Percentiles rank a stretch among this genome's conserved stretches.
Conservation (phyloP, 257 asterid species). For the Salvia splendens region DNA sequence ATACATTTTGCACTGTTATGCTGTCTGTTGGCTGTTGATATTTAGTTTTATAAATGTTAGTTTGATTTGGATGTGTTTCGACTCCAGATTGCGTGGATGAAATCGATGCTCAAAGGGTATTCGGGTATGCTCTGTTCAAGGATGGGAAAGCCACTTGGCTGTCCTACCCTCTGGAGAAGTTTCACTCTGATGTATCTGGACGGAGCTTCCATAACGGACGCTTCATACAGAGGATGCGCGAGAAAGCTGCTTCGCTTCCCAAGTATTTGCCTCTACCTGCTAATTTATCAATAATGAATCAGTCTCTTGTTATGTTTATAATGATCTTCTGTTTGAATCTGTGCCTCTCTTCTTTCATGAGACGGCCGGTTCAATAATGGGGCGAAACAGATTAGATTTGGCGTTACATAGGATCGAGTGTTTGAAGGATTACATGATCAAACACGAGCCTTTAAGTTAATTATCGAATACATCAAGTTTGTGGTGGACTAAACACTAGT, state of each 20-base stretch:
- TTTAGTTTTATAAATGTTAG: not conserved
- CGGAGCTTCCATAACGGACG: constrained; percentile 72
- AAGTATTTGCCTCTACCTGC: constrained; percentile 39
- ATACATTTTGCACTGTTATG: too few relatives aligned
- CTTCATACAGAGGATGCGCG: constrained; percentile 65
- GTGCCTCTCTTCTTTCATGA: not conserved
- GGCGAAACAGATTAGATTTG: too few relatives aligned
- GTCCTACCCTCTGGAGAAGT: constrained; percentile 63
- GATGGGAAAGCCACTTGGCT: constrained; percentile 48
- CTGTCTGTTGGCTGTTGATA: too few relatives aligned
- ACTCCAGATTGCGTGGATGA: constrained; percentile 74
- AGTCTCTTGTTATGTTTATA: constrained; percentile 4
- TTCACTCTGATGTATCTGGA: constrained; percentile 55
- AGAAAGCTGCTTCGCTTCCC: constrained; percentile 57
- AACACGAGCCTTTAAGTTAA: too few relatives aligned
- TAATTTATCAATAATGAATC: not conserved
- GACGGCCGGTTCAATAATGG: too few relatives aligned
- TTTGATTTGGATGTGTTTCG: constrained; percentile 8
- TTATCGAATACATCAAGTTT: too few relatives aligned
- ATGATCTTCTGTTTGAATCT: not conserved
- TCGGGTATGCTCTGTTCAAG: constrained; percentile 80
- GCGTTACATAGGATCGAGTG: too few relatives aligned
- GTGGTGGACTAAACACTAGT: not conserved
- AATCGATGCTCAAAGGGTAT: constrained; percentile 89
- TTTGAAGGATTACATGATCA: not conserved